A percentile compares a stretch with the other conserved stretches of the same genome.
Conservation (phyloP, 2,329 filamentous ascomycete genomes). For the Cercospora nicotianae region DNA sequence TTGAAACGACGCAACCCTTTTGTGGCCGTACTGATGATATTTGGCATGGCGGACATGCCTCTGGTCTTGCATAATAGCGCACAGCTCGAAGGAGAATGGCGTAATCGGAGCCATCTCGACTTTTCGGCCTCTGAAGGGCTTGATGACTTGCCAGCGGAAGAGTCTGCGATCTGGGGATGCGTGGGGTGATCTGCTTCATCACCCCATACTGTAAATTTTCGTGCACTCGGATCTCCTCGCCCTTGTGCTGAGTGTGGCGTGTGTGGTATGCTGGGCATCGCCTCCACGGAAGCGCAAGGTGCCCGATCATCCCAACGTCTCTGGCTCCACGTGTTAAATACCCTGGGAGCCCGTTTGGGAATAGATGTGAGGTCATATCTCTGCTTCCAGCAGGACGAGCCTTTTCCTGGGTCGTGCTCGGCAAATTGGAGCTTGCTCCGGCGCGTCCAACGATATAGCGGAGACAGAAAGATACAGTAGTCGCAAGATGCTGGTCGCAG, state of each 20-base stretch:
- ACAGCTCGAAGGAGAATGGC: background rate
- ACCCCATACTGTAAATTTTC: background rate
- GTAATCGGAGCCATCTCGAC: background rate
- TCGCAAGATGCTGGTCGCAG: background rate
- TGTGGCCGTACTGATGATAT: background rate
- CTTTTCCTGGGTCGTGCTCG: background rate
- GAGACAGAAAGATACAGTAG: background rate
- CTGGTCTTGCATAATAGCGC: background rate
- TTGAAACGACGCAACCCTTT: background rate
- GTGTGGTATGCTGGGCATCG: background rate
- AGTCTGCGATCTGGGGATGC: background rate
- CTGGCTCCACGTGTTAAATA: background rate
- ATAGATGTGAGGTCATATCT: background rate
- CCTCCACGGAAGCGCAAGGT: background rate
- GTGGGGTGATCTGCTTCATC: background rate
- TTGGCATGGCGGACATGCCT: background rate
- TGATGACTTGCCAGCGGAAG: background rate
- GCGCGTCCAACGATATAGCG: background rate
- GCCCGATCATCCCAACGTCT: background rate
- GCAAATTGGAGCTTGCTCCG: slow-evolving; percentile 2
- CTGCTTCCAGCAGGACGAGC: background rate
- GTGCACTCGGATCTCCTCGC: background rate
- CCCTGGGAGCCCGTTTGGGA: background rate
- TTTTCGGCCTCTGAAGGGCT: background rate
- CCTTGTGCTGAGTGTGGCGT: background rate